Percentiles rank a stretch among this genome's conserved stretches.
Evolutionary conservation across 1,284 basidiomycete genomes (phyloP).

Genomic region (Pyrrhoderma lamaoense): DNA sequence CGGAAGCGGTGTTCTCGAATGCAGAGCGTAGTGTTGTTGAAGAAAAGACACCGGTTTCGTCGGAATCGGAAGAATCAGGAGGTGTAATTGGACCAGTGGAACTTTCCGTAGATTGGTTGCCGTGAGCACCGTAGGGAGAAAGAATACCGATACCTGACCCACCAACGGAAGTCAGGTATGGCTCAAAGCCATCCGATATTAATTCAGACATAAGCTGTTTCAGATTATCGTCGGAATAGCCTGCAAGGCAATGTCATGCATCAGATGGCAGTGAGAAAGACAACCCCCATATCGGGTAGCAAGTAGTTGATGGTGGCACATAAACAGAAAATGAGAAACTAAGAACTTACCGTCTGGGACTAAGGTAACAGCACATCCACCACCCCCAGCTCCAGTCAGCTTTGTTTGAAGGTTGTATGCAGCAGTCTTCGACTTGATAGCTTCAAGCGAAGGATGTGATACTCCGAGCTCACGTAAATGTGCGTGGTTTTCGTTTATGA

Average conservation of each 20-base stretch:
- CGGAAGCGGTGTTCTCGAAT: conserved; percentile 41
- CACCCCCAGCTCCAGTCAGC: conserved; percentile 97
- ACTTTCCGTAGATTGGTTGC: not conserved
- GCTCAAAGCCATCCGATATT: conserved; percentile 62
- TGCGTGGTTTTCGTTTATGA: conserved; percentile 86
- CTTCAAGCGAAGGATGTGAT: conserved; percentile 84
- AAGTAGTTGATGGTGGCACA: not conserved
- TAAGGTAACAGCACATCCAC: conserved; percentile 94
- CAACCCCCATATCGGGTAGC: not conserved
- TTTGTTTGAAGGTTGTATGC: conserved; percentile 85
- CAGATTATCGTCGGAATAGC: conserved; percentile 37
- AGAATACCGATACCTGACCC: conserved; percentile 88
- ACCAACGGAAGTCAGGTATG: conserved; percentile 89
- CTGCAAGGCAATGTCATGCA: not conserved
- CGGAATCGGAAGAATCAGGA: conserved; percentile 33
- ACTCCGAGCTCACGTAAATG: conserved; percentile 89
- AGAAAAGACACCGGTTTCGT: conserved; percentile 21
- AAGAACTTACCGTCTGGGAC: conserved; percentile 70
- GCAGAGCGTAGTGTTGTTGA: conserved; percentile 33
- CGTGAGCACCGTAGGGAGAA: conserved; percentile 37
- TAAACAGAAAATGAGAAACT: not conserved
- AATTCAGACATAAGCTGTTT: conserved; percentile 54
- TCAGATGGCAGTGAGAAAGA: not conserved
- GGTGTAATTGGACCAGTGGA: conserved; percentile 20
- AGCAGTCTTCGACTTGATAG: conserved; percentile 67